Base-by-base conservation (phyloP, 495 filamentous ascomycete genomes). In the Annulohypoxylon stygium region DNA sequence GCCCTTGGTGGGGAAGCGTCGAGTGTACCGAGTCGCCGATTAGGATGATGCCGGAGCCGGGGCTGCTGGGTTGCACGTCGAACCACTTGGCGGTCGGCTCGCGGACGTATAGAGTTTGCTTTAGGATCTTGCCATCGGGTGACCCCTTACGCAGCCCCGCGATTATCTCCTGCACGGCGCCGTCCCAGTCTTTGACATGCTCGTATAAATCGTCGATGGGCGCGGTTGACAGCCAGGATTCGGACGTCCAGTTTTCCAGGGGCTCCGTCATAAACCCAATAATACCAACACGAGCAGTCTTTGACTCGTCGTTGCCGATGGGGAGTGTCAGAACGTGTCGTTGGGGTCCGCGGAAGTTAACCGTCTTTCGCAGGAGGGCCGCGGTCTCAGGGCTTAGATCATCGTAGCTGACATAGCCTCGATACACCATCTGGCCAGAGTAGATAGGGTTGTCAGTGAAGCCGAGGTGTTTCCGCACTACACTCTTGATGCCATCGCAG, bases 211-310 rank as follows among this genome's bases (percentile, higher is more conserved):
- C 41, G 14, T 45, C 41, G n/a, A 45, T 16, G 10, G 41, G 41
- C 10, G 41, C 41, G n/a, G 41, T 45, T 45, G 10, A 14, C n/a
- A 45, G 14, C 41, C 41, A 45, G 41, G 11, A 14, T 45, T 45
- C 41, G 9, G 41, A 45, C 9, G 10, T 16, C 41, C 41, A 45
- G n/a, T 45, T 45, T 16, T 45, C 41, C 10, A 45, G 41, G 41
- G 41, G 41, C 41, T 45, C 41, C 11, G 41, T 45, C 41, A 45
- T 45, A 45, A 45, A 45, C 41, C 11, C 41, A 12, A 45, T 45
- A 16, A 45, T 16, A 45, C 41, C 41, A 1, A 45, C 41, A 8
- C 41, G 41, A 12, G 41, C 10, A 16, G 41, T 45, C 11, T 14
- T 45, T 12, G 41, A 45, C 11, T 45, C 41, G 41, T 45, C 41